A percentile compares a stretch with the other conserved stretches of the same genome.
phyloP scores from a whole-genome alignment of 176 grass and related monocot species.

The Musa acuminata region DNA sequence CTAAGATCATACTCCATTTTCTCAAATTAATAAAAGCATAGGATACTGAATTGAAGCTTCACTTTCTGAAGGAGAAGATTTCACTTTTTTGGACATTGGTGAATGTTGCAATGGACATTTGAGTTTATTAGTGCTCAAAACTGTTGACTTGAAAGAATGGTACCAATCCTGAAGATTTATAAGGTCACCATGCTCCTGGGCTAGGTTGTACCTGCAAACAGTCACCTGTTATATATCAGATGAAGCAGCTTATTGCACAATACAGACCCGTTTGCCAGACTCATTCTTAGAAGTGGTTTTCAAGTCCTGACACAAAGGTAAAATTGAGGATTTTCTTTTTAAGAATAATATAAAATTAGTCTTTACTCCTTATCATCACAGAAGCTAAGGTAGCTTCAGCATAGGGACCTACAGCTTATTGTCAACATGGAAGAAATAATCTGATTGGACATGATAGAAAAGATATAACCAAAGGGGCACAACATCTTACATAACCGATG shows the following conservation, averaged over 20 bases:
- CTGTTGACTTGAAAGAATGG: conserved; percentile 54
- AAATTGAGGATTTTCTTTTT: too few relatives aligned
- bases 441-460: not conserved
- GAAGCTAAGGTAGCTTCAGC: not conserved
- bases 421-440: conserved; percentile 8
- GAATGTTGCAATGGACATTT: conserved; percentile 39
- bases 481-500: conserved; percentile 75
- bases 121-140: conserved; percentile 26
- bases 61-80: conserved; percentile 25
- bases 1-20: not conserved
- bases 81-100: conserved; percentile 61
- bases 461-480: not conserved
- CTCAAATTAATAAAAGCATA: conserved; percentile 18
- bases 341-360: not conserved
- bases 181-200: conserved; percentile 83
- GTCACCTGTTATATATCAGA: conserved; percentile 3
- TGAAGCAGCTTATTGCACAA: not conserved
- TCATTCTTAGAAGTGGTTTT: too few relatives aligned
- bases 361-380: not conserved
- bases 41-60: conserved; percentile 82
- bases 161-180: conserved; percentile 95
- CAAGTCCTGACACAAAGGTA: too few relatives aligned
- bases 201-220: conserved; percentile 63
- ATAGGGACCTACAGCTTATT: not conserved
- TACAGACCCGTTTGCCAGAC: not conserved